Evolutionary conservation across 768 basidiomycete species (phyloP).

Genomic region (Xerocomellus amylosporus): DNA sequence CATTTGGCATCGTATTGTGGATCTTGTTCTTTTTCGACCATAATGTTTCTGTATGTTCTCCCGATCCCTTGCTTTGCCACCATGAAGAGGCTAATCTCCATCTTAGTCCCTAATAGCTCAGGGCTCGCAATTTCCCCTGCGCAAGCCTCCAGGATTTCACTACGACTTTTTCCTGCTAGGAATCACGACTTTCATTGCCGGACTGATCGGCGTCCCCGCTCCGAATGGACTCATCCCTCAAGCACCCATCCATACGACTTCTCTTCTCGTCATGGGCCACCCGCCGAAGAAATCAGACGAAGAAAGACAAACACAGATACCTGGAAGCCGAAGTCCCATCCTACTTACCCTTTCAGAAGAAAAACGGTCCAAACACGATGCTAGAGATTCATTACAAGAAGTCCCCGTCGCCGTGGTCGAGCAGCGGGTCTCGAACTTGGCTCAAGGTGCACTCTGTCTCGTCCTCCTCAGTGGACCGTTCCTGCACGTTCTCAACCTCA

Average conservation of each 20-base stretch:
- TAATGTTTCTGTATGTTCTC: constrained; percentile 70
- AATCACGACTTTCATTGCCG: constrained; percentile 84
- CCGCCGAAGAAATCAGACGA: constrained; percentile 39
- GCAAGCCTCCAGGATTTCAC: constrained; percentile 87
- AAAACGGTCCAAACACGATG: constrained; percentile 17
- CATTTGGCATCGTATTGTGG: constrained; percentile 87
- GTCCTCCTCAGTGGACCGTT: constrained; percentile 82
- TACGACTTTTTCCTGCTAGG: constrained; percentile 92
- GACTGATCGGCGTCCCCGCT: constrained; percentile 81
- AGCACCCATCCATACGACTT: constrained; percentile 90
- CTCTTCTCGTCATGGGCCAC: constrained; percentile 67
- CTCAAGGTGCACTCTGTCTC: constrained; percentile 75
- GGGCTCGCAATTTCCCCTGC: constrained; percentile 81
- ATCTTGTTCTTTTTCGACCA: constrained; percentile 95
- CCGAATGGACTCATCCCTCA: constrained; percentile 85
- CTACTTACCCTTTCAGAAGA: constrained; percentile 18
- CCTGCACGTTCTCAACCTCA: constrained; percentile 71
- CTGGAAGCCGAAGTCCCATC: neutral
- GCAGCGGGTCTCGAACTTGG: constrained; percentile 89
- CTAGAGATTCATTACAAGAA: constrained; percentile 35
- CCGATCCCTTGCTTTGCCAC: neutral
- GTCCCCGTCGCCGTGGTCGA: constrained; percentile 78
- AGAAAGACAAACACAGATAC: constrained; percentile 26
- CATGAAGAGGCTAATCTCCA: neutral
- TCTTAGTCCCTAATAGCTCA: constrained; percentile 86